Base-by-base conservation (phyloP, 78 protist genomes). In the Dictyostelium firmibasis region DNA sequence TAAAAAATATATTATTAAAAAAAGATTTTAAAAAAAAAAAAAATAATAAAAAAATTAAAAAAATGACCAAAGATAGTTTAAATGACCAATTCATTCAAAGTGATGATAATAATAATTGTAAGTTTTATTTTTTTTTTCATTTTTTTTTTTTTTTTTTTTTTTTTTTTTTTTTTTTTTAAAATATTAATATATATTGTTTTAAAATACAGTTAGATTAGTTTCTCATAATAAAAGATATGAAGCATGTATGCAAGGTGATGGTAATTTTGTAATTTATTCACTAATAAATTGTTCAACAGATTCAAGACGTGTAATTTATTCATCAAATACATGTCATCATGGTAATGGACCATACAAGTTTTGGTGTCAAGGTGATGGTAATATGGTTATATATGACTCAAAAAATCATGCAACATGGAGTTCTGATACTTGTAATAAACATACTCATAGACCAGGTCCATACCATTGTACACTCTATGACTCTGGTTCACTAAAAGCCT, bases 241-340 rank as follows among this genome's bases (percentile, higher is more conserved):
- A 33, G 36, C 41, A 16, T 27, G 36, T 16, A 76, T 76, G 83
- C 83, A 76, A 76, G 35, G 33, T 38, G 92, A 86, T 75, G 83
- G 84, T 35, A 86, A 86, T 50, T 76, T 74, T 16, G 92, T 86
- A 72, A 43, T 86, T 13, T 86, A 86, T 38, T 76, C 83, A 38
- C 20, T 38, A 5, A n/a, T 29, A 5, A 76, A 38, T 20, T 11
- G 5, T 41, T 16, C 14, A 16, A 47, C 33, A 23, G 62, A 33
- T 36, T 3, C 1, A 3, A 76, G 83, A 76, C n/a, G 83, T 23
- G 57, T 76, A n/a, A 76, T 76, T 1, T 76, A 5, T 9, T 57
- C 83, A 38, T 41, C 83, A 20, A 18, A 76, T 38, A 23, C 83
- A 23, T 20, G 35, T 2, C 29, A 33, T 4, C 27, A 76, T 7